phyloP scores from a whole-genome alignment of 2,329 filamentous ascomycete species.

The Penicillium sclerotigenum region DNA sequence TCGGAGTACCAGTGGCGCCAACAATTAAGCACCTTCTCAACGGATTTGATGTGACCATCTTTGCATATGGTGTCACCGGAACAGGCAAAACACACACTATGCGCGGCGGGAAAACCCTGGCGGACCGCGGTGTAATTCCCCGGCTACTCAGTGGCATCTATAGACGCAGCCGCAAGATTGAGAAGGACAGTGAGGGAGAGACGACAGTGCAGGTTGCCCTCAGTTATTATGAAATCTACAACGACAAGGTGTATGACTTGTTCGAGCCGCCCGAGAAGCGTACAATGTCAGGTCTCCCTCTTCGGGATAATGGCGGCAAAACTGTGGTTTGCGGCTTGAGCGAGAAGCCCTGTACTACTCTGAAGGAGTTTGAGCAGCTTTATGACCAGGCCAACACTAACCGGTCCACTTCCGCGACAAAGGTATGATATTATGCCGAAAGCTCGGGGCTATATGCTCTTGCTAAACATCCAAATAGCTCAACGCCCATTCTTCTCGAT shows the following conservation, averaged over 20 bases:
- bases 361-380: slow-evolving; percentile 85
- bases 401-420: slow-evolving; percentile 83
- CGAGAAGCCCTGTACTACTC: slow-evolving; percentile 73
- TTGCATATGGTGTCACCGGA: slow-evolving; percentile 89
- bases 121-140: slow-evolving; percentile 84
- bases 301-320: slow-evolving; percentile 82
- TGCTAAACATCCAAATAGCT: slow-evolving; percentile 48
- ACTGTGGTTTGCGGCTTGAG: slow-evolving; percentile 83
- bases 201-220: slow-evolving; percentile 71
- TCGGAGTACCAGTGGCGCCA: slow-evolving; percentile 64
- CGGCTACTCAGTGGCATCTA: slow-evolving; percentile 81
- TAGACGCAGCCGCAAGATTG: slow-evolving; percentile 76
- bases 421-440: slow-evolving; percentile 44
- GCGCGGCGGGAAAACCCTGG: slow-evolving; percentile 82
- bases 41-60: slow-evolving; percentile 82
- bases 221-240: slow-evolving; percentile 96
- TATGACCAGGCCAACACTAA: slow-evolving; percentile 93
- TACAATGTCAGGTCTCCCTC: slow-evolving; percentile 71
- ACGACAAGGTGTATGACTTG: slow-evolving; percentile 89
- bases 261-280: slow-evolving; percentile 87
- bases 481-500: slow-evolving; percentile 85
- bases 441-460: slow-evolving; percentile 8
- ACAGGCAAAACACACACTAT: slow-evolving; percentile 96
- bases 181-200: slow-evolving; percentile 69
- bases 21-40: slow-evolving; percentile 85